These are phyloP conservation scores for Chrysoporthe cubensis DNA, from an alignment of 2,329 filamentous ascomycete genomes.

Conservation along the genomic window DNA sequence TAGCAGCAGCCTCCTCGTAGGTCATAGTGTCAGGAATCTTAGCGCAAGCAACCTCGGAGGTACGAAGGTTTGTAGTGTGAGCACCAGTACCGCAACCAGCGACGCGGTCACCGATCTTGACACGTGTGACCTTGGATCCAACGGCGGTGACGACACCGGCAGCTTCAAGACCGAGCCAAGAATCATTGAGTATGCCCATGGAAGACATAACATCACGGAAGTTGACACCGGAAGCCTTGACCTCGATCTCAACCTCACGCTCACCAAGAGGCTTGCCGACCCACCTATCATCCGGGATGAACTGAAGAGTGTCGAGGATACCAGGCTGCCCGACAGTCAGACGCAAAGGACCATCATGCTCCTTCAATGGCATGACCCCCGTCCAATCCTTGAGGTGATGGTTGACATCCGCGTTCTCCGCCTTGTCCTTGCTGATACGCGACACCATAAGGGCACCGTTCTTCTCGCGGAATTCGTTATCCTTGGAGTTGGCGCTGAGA, in stretches of 20 bases:
- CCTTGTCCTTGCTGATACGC: constrained; percentile 19
- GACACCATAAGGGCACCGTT: constrained; percentile 21
- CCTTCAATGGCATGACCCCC: constrained; percentile 18
- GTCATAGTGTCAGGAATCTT: constrained; percentile 30
- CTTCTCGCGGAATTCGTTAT: constrained; percentile 23
- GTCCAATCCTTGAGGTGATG: constrained; percentile 23
- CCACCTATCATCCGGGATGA: constrained; percentile 19
- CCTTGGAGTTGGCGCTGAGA: constrained; percentile 20
- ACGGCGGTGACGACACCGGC: constrained; percentile 17
- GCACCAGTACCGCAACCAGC: constrained; percentile 19
- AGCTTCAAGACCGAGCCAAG: constrained; percentile 23
- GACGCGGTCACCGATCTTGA: constrained; percentile 24
- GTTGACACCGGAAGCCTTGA: constrained; percentile 42
- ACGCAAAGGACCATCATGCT: constrained; percentile 20
- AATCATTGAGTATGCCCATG: constrained; percentile 33
- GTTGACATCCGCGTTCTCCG: constrained; percentile 21
- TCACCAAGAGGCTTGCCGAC: constrained; percentile 19
- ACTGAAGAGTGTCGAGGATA: constrained; percentile 24
- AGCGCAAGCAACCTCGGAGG: constrained; percentile 12
- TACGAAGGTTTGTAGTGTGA: constrained; percentile 22
- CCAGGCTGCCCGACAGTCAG: constrained; percentile 26
- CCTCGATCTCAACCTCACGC: constrained; percentile 24
- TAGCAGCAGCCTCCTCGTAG: constrained; percentile 28
- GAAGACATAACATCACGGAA: constrained; percentile 45
- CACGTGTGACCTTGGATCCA: constrained; percentile 19